Evolutionary conservation across 345 rosid genomes (phyloP).

Genomic region (Moricandia arvensis): DNA sequence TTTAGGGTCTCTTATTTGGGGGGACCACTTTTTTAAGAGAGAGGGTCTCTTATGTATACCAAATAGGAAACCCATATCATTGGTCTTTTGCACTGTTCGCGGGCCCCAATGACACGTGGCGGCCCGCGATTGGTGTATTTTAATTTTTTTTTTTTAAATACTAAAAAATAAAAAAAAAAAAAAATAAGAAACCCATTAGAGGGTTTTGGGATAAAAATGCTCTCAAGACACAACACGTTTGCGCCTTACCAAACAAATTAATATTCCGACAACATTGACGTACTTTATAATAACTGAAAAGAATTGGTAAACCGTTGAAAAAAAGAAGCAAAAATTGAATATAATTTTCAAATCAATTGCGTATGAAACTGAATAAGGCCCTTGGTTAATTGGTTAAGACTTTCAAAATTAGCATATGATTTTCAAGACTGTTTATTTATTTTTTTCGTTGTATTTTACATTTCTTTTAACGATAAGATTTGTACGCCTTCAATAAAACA

Average conservation of each 20-base stretch:
- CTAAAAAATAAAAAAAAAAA: no score
- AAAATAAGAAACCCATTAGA: no score
- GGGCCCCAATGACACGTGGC: no score
- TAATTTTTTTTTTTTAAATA: no score
- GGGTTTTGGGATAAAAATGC: no score
- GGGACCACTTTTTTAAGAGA: no score
- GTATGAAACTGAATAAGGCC: constrained; percentile 10
- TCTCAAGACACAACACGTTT: constrained; percentile 8
- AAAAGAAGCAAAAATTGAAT: neutral
- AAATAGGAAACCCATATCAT: no score
- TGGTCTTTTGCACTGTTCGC: no score
- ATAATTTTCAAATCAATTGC: neutral
- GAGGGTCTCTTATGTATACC: no score
- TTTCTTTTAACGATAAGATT: neutral
- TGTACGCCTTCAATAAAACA: neutral
- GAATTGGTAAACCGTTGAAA: neutral
- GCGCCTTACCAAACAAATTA: constrained; percentile 6
- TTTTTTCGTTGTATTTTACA: neutral
- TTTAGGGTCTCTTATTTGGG: no score
- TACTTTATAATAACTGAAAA: neutral
- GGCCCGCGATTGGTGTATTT: no score
- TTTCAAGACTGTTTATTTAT: neutral
- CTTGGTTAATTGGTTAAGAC: neutral
- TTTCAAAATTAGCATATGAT: neutral
- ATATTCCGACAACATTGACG: neutral